Evolutionary conservation across 1,284 basidiomycete genomes (phyloP), one percentile per base, ranked within the genome.

Genomic region (Puccinia polysora): DNA sequence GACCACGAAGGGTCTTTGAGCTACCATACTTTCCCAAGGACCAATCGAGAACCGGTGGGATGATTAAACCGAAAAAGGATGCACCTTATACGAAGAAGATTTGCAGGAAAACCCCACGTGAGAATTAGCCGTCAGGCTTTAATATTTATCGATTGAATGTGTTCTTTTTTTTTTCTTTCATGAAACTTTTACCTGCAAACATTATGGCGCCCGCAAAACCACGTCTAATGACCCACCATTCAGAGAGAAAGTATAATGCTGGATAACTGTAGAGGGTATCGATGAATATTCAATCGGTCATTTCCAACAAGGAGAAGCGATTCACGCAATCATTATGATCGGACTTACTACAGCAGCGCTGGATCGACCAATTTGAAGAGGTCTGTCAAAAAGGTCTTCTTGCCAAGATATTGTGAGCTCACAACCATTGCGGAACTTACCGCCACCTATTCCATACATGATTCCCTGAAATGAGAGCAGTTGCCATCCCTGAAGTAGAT

Each of bases 21-120:
- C 36, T 67, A 4, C 65, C 65, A 47, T 67, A 67, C 45, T 67
- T 67, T 40, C 56, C n/a, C 7, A 67, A 58, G 23, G 65, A n/a
- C 65, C 65, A 67, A 45, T 67, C 65, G 14, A 67, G 40, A 3
- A 67, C 38, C 4, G 53, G 53, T 23, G 65, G 65, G 20, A 56
- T 43, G 15, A 67, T 34, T 40, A 67, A 28, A 5, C 65, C 65
- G 56, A 67, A 67, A 14, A 56, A 32, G 12, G 65, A 67, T 10
- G 65, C 47, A 45, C 65, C 65, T 67, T 20, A 12, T 12, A 12
- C n/a, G 25, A 30, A 2, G 34, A 20, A 32, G 23, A 36, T 10
- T 25, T 49, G n/a, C 10, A 45, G 40, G n/a, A 45, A n/a, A n/a
- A 10, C 10, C 10, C 40, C 10, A 45, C n/a, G 23, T n/a, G 28